These are phyloP conservation scores for Verruconis gallopava DNA, from an alignment of 2,329 filamentous ascomycete species.

Conservation along the genomic window DNA sequence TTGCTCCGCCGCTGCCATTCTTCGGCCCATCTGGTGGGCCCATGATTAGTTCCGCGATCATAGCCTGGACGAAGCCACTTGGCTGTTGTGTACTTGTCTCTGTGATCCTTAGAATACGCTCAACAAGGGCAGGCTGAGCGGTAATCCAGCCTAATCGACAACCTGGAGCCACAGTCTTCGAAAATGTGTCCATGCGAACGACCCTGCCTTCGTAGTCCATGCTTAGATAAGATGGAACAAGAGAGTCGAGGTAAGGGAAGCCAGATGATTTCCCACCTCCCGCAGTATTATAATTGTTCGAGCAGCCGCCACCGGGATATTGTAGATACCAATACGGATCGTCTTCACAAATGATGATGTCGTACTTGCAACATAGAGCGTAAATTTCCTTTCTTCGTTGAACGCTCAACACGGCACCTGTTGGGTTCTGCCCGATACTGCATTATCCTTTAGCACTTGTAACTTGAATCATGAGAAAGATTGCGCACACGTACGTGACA, in stretches of 20 bases:
- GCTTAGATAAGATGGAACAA: conserved; percentile 70
- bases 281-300: conserved; percentile 15
- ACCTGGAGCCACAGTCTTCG: conserved; percentile 82
- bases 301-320: conserved; percentile 47
- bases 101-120: conserved; percentile 59
- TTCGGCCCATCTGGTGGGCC: conserved; percentile 47
- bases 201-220: conserved; percentile 79
- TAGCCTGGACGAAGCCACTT: conserved; percentile 76
- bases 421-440: conserved; percentile 83
- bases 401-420: conserved; percentile 60
- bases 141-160: conserved; percentile 88
- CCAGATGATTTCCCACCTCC: conserved; percentile 44
- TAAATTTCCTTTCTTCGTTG: conserved; percentile 69
- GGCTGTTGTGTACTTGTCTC: conserved; percentile 73
- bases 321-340: conserved; percentile 96
- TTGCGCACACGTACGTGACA: conserved; percentile 54
- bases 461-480: neutral
- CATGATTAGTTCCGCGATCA: conserved; percentile 66
- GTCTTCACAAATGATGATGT: conserved; percentile 85
- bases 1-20: conserved; percentile 30
- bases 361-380: conserved; percentile 65
- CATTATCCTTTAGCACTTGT: neutral
- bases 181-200: conserved; percentile 83
- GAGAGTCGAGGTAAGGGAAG: conserved; percentile 67
- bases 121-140: conserved; percentile 63